A percentile compares a stretch with the other conserved stretches of the same genome.
Conservation (phyloP, 2,329 filamentous ascomycete species). For the Aureobasidium sp. region DNA sequence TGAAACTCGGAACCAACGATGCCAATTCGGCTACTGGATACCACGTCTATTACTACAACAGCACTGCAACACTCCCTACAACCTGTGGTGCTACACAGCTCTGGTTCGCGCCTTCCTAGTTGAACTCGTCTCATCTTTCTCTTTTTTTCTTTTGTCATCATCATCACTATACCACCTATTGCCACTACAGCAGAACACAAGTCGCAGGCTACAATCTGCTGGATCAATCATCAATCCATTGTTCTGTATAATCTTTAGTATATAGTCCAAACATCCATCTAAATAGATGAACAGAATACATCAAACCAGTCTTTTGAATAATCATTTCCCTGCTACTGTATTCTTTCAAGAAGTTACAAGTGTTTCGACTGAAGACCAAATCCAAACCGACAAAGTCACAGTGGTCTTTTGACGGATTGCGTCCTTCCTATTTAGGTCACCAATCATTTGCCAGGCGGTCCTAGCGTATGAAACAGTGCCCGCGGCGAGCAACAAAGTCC, state of each 20-base stretch:
- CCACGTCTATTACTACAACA: conserved; percentile 10
- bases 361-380: background rate
- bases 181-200: background rate
- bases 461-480: too few species aligned
- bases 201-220: background rate
- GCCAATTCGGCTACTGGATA: conserved; percentile 4
- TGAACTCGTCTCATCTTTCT: background rate
- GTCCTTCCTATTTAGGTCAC: background rate
- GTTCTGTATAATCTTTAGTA: conserved; percentile 13
- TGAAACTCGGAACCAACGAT: background rate
- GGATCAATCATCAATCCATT: background rate
- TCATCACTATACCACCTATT: background rate
- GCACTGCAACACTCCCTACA: background rate
- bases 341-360: background rate
- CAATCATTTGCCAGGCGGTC: background rate
- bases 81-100: background rate
- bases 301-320: background rate
- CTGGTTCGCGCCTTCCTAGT: conserved; percentile 12
- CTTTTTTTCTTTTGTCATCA: background rate
- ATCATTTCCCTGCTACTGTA: too few species aligned
- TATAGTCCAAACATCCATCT: background rate
- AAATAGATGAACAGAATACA: background rate
- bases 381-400: background rate
- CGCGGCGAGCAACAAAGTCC: too few species aligned
- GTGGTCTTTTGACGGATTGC: background rate